Percentiles rank a stretch among this genome's conserved stretches.
These are phyloP conservation scores for Wickerhamomyces sp. DNA, from an alignment of 1,139 yeast species.

Conservation along the genomic window DNA sequence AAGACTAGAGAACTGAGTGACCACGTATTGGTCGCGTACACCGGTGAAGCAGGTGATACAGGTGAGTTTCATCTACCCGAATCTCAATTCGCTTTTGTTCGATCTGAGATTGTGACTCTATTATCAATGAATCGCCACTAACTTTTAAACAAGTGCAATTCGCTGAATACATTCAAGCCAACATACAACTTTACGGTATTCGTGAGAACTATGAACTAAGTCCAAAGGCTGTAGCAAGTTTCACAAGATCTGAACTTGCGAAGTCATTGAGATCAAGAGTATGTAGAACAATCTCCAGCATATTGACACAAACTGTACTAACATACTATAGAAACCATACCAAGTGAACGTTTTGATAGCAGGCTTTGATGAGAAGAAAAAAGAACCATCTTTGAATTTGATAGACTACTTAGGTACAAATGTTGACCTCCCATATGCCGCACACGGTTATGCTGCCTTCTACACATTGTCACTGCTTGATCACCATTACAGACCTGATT, in stretches of 20 bases:
- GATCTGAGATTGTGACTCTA: too few relatives aligned
- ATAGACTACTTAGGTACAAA: constrained; percentile 93
- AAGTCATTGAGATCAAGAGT: constrained; percentile 74
- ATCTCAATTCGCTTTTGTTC: too few relatives aligned
- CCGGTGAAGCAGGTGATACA: constrained; percentile 97
- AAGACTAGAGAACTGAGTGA: constrained; percentile 76
- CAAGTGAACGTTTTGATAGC: constrained; percentile 88
- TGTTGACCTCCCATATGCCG: constrained; percentile 89
- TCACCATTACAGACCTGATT: constrained; percentile 78
- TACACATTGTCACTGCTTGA: constrained; percentile 87
- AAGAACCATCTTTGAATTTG: constrained; percentile 72
- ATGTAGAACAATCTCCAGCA: constrained; percentile 13
- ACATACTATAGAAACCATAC: constrained; percentile 61
- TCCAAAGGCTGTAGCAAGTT: constrained; percentile 82
- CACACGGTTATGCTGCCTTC: constrained; percentile 96
- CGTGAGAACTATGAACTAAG: constrained; percentile 79
- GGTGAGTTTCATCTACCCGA: constrained; percentile 23
- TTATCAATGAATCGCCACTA: constrained; percentile 12
- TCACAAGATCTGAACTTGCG: constrained; percentile 85
- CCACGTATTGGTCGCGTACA: constrained; percentile 79
- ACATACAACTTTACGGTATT: constrained; percentile 81
- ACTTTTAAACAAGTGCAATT: constrained; percentile 54
- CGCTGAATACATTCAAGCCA: constrained; percentile 91
- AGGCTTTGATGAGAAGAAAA: constrained; percentile 66
- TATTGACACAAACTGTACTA: constrained; percentile 5